Base-by-base conservation (phyloP, 2,329 filamentous ascomycete genomes). In the Cercospora beticola region DNA sequence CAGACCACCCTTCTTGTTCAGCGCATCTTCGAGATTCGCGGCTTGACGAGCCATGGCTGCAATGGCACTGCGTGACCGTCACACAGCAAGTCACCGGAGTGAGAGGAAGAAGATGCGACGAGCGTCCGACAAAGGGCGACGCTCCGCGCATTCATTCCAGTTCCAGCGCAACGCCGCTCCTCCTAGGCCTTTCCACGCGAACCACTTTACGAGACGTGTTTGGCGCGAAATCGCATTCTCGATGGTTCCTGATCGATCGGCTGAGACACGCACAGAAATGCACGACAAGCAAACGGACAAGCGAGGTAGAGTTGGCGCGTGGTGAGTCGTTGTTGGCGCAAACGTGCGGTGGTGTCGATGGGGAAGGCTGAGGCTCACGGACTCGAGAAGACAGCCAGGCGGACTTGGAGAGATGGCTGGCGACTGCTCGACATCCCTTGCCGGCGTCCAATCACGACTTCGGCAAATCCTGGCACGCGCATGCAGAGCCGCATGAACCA, bases 1-100 rank as follows among this genome's bases (percentile, higher is more conserved):
- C 75, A 99, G 85, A 70, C 89, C 88, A 78, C 91, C 89, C 82
- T 86, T 91, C 81, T 90, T 87, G 70, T 82, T 72, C 72, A 82
- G 75, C 77, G 81, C 80, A 79, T 79, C 77, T 74, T 81, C 80
- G 64, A 83, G 76, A 68, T 83, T 73, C 63, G 74, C 77, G 23
- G 76, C 73, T 54, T 76, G 72, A 30, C 70, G 72, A 28, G 77
- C 72, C 76, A 78, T 76, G 31, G 16, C 72, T 46, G 46, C 63
- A 52, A 33, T 30, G 26, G 54, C 54, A 58, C 23, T n/a, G 54
- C 54, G 14, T 18, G 16, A 18, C 26, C 14, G 54, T 58, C 21
- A 10, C 54, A 58, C 54, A 30, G 30, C 10, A n/a, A 30, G 54
- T 18, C 14, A 58, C 54, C 16, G 21, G 26, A 6, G 54, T n/a